Conservation (phyloP, 1,284 basidiomycete genomes). For the Lentinus polychrous region DNA sequence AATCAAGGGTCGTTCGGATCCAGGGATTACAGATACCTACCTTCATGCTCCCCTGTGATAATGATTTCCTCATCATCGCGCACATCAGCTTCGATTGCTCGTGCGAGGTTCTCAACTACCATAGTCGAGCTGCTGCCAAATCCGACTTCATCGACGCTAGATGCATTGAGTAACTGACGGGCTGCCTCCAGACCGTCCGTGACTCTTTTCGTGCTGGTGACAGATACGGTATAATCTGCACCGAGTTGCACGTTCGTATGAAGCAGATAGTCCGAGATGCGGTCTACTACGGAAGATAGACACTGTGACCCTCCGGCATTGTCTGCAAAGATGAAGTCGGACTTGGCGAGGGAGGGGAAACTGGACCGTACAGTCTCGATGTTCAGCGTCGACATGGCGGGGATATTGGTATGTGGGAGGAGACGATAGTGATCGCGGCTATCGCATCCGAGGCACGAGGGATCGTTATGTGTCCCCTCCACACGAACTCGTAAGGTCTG, state of each 20-base stretch:
- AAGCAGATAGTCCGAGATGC: slow-evolving; percentile 59
- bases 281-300: slow-evolving; percentile 43
- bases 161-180: slow-evolving; percentile 57
- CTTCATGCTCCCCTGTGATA: slow-evolving; percentile 72
- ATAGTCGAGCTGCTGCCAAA: slow-evolving; percentile 65
- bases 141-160: slow-evolving; percentile 52
- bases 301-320: slow-evolving; percentile 78
- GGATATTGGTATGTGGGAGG: too few species aligned
- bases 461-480: too few species aligned
- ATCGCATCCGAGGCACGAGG: too few species aligned
- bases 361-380: slow-evolving; percentile 45
- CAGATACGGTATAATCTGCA: slow-evolving; percentile 56
- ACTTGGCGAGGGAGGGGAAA: slow-evolving; percentile 54
- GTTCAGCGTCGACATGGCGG: slow-evolving; percentile 33
- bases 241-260: slow-evolving; percentile 72
- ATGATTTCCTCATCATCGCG: slow-evolving; percentile 64
- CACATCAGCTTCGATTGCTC: slow-evolving; percentile 49
- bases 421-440: neutral
- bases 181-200: slow-evolving; percentile 44
- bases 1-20: neutral
- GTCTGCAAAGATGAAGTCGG: slow-evolving; percentile 64
- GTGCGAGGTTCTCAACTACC: slow-evolving; percentile 57
- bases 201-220: slow-evolving; percentile 45
- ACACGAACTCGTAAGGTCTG: too few species aligned
- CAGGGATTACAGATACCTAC: slow-evolving; percentile 28